Conservation (phyloP, 1,284 basidiomycete species). For the Macrocystidia cucumis region DNA sequence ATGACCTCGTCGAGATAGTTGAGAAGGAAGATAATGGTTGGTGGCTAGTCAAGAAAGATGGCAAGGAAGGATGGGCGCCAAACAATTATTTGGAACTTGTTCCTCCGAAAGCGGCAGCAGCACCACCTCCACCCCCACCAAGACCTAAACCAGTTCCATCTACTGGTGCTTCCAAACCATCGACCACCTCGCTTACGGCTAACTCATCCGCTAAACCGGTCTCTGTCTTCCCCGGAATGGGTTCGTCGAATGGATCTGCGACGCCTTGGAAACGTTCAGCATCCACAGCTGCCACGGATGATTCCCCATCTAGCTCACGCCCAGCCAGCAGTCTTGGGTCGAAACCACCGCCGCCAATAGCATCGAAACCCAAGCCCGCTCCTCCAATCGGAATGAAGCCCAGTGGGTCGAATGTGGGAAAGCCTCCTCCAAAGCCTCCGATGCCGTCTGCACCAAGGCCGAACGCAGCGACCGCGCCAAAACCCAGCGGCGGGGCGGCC, state of each 20-base stretch:
- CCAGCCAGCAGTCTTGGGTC: conserved; percentile 42
- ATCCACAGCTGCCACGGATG: conserved; percentile 23
- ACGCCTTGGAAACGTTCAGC: conserved; percentile 67
- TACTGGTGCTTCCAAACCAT: conserved; percentile 15
- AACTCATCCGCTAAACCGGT: conserved; percentile 60
- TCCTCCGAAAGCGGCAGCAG: conserved; percentile 50
- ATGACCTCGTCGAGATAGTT: conserved; percentile 86
- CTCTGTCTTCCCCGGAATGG: conserved; percentile 69
- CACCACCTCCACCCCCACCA: conserved; percentile 56
- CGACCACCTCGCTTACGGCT: conserved; percentile 39
- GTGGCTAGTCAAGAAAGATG: conserved; percentile 92
- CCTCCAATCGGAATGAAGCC: conserved; percentile 53
- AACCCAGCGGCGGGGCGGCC: conserved; percentile 23
- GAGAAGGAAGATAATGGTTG: conserved; percentile 95
- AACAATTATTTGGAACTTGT: conserved; percentile 88
- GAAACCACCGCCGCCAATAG: conserved; percentile 40
- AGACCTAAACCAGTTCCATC: conserved; percentile 12
- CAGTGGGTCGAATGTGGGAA: conserved; percentile 33
- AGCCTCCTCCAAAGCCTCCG: conserved; percentile 43
- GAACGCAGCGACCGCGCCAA: conserved; percentile 31
- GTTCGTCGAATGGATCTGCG: conserved; percentile 54
- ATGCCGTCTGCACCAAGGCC: conserved; percentile 51
- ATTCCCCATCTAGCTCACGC: conserved; percentile 45
- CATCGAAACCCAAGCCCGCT: conserved; percentile 48
- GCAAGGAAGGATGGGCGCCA: conserved; percentile 90